Base-by-base conservation (phyloP, 2,329 filamentous ascomycete species). In the Fusarium miscanthi region DNA sequence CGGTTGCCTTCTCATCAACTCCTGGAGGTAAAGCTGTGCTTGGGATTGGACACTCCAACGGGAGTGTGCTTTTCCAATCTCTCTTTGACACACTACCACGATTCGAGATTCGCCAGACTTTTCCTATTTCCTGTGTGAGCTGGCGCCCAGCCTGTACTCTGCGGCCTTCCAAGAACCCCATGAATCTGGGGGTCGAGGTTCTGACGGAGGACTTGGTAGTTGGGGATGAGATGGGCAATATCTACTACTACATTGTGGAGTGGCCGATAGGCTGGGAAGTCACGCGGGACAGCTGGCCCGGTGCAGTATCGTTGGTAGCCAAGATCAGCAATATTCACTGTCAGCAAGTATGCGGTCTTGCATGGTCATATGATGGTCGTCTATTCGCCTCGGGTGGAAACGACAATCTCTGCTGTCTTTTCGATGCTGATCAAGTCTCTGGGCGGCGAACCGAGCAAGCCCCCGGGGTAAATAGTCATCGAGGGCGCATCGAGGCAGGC, bases 291-390 rank as follows among this genome's bases (percentile, higher is more conserved):
- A 88, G 87, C 56, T 97, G 94, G 93, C 87, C 90, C 35, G 94
- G 95, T 19, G 87, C 90, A 38, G 91, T 97, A 84, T 93, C 89
- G 4, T 85, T 98, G 30, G 84, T 97, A 57, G 91, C 92, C 27
- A 91, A 91, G 72, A 91, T 98, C 75, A 87, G 87, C 37, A 74
- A 74, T 67, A 89, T 94, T 12, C 95, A 98, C 79, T 89, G 87
- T 3, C 94, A 98, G 81, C 95, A 98, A 78, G 92, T 99, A 60
- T 99, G 96, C 77, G 95, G 95, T 3, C 85, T 99, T n/a, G 89
- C 93, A 6, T 98, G 95, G 94, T 95, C 94, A 7, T 84, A 85
- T 6, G 90, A 93, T 76, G 94, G 94, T 7, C 86, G 87, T 6
- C 87, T 91, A 40, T 95, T 99, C 79, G 94, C 94, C 19, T 94